Conservation (phyloP, 176 grass and related monocot genomes). For the Hsuehochloa calcarea region DNA sequence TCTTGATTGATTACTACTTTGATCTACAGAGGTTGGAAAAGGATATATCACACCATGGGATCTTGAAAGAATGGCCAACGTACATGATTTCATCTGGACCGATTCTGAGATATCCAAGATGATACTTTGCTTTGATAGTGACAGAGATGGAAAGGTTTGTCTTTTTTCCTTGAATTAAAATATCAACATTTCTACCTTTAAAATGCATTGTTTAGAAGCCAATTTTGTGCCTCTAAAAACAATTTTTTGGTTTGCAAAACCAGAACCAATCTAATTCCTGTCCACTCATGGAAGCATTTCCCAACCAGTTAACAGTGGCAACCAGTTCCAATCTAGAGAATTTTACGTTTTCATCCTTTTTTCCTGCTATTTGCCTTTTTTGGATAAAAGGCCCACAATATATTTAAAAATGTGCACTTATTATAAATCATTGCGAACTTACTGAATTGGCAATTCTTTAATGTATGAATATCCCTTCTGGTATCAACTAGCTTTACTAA, state of each 20-base stretch:
- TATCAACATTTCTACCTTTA: background rate
- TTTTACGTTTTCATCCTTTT: background rate
- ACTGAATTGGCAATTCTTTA: background rate
- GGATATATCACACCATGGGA: conserved; percentile 80
- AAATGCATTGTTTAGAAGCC: background rate
- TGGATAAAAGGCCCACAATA: background rate
- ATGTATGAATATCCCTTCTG: background rate
- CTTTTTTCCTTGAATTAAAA: background rate
- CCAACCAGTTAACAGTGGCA: background rate
- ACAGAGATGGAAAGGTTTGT: conserved; percentile 81
- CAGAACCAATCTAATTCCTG: background rate
- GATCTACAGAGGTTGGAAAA: conserved; percentile 72
- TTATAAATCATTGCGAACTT: background rate
- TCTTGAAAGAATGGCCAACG: conserved; percentile 70
- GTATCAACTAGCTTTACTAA: conserved; percentile 6
- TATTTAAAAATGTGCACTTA: background rate
- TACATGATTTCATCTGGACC: conserved; percentile 90
- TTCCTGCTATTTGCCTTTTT: background rate
- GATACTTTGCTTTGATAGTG: conserved; percentile 79
- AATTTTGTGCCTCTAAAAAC: background rate
- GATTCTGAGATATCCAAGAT: conserved; percentile 77
- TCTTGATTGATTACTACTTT: conserved; percentile 20
- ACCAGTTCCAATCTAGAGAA: background rate
- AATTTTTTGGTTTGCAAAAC: background rate
- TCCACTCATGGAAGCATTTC: background rate